Conservation (phyloP, 2,329 filamentous ascomycete genomes). For the Escovopsis sp. region DNA sequence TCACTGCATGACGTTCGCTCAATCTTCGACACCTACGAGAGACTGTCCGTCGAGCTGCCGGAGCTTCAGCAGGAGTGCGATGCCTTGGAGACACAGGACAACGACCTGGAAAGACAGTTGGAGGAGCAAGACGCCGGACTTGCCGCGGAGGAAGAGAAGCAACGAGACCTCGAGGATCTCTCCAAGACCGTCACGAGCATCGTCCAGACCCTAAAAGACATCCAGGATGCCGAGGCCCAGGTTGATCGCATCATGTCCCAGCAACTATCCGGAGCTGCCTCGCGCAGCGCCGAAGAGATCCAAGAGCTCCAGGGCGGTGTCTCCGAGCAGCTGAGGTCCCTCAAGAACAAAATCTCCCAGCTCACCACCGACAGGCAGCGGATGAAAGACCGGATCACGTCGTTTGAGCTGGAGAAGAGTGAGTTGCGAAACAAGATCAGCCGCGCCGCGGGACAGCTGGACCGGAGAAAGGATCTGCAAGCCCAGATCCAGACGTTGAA, state of each 20-base stretch:
- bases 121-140: slow-evolving; percentile 56
- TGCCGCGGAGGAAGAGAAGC: slow-evolving; percentile 46
- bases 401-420: slow-evolving; percentile 62
- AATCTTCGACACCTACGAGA: slow-evolving; percentile 60
- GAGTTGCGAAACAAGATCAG: slow-evolving; percentile 61
- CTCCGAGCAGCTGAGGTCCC: slow-evolving; percentile 49
- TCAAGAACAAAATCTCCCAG: slow-evolving; percentile 50
- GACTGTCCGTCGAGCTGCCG: slow-evolving; percentile 59
- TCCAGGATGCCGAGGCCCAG: slow-evolving; percentile 55
- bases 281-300: slow-evolving; percentile 68
- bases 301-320: slow-evolving; percentile 57
- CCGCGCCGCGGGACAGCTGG: slow-evolving; percentile 56
- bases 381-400: slow-evolving; percentile 49
- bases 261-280: slow-evolving; percentile 51
- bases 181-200: slow-evolving; percentile 66
- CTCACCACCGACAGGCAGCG: slow-evolving; percentile 58
- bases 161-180: slow-evolving; percentile 61
- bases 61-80: slow-evolving; percentile 48
- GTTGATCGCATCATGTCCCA: slow-evolving; percentile 62
- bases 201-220: slow-evolving; percentile 54
- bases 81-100: slow-evolving; percentile 46
- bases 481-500: slow-evolving; percentile 61
- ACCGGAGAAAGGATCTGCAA: slow-evolving; percentile 61
- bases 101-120: slow-evolving; percentile 42
- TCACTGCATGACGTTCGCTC: slow-evolving; percentile 47